Conservation (phyloP, 768 basidiomycete species). For the Tulasnella sp. region DNA sequence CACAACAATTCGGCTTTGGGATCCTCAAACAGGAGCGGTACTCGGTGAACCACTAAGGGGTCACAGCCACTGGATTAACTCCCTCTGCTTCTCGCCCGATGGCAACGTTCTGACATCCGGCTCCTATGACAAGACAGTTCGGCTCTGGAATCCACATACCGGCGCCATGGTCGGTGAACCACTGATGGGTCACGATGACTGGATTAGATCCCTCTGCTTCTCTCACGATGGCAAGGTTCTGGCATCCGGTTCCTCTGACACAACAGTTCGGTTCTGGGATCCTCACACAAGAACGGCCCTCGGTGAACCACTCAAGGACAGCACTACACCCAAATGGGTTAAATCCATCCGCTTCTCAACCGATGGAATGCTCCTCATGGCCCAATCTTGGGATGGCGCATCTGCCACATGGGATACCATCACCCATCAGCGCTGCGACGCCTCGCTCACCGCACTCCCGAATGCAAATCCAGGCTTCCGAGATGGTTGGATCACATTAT, state of each 20-base stretch:
- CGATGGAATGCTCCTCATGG: no score
- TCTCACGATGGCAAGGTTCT: no score
- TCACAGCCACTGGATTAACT: neutral
- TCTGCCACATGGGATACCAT: no score
- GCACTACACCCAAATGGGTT: rapidly evolving
- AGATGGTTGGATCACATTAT: no score
- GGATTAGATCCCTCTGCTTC: neutral
- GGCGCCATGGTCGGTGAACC: neutral
- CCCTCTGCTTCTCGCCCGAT: neutral
- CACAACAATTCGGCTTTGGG: no score
- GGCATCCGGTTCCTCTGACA: neutral
- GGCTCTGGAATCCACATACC: neutral
- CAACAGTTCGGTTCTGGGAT: neutral
- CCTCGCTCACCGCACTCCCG: no score
- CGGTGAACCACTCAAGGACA: no score
- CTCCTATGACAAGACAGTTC: neutral
- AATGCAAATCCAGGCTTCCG: no score
- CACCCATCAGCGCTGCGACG: no score
- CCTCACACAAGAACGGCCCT: no score
- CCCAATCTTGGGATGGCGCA: no score
- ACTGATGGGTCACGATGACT: neutral
- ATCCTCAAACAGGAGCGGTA: neutral
- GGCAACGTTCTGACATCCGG: neutral
- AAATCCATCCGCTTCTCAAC: no score
- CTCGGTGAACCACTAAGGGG: neutral